Conservation (phyloP, 164 flowering plant species). For the Sedum album region DNA sequence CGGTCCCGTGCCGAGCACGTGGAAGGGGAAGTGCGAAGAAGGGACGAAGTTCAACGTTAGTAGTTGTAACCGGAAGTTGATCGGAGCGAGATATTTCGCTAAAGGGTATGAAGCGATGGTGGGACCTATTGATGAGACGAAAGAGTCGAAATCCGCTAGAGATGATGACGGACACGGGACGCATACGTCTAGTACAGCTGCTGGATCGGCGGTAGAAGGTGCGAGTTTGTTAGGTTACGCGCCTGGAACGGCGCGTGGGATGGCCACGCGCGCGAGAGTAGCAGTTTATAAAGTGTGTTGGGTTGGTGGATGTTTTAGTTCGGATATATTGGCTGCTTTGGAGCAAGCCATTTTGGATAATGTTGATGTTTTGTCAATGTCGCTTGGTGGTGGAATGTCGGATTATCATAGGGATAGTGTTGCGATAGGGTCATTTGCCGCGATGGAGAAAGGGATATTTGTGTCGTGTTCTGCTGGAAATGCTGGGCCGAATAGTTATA, state of each 20-base stretch:
- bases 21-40: slow-evolving; percentile 6
- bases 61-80: slow-evolving; percentile 6
- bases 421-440: slow-evolving; percentile 1
- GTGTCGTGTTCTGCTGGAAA: slow-evolving; percentile 10
- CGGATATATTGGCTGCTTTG: slow-evolving; percentile 6
- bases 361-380: slow-evolving; percentile 7
- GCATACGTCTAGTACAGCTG: not conserved
- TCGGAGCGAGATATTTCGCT: slow-evolving; percentile 4
- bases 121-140: slow-evolving; percentile 8
- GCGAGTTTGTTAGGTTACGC: slow-evolving; percentile 8
- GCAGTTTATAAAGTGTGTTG: slow-evolving; percentile 7
- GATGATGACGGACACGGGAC: slow-evolving; percentile 10
- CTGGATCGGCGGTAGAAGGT: not conserved
- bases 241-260: slow-evolving; percentile 5
- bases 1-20: slow-evolving; percentile 9
- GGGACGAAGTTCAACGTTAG: slow-evolving; percentile 3
- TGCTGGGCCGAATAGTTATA: slow-evolving; percentile 9
- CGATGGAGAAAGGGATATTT: slow-evolving; percentile 11
- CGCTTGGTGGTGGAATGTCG: slow-evolving; percentile 8
- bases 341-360: slow-evolving; percentile 9
- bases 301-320: slow-evolving; percentile 9
- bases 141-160: slow-evolving; percentile 5
- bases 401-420: slow-evolving; percentile 9
- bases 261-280: slow-evolving; percentile 7
- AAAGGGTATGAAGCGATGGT: slow-evolving; percentile 7